These are phyloP conservation scores for Beauveria medogensis DNA, from an alignment of 2,329 filamentous ascomycete species.

Conservation along the genomic window DNA sequence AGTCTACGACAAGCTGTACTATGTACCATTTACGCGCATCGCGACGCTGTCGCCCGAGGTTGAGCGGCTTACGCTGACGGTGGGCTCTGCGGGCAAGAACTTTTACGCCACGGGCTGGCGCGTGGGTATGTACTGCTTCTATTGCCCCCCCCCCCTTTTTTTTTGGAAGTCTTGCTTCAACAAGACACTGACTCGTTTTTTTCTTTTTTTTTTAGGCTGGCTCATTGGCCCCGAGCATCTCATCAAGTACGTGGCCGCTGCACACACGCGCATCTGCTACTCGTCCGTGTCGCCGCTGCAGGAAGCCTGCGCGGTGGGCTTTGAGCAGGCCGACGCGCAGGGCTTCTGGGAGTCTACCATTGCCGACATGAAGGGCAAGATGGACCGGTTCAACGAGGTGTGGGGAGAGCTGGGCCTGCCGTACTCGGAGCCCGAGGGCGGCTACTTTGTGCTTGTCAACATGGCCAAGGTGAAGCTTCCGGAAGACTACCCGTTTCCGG, in stretches of 20 bases:
- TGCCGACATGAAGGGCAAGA: conserved; percentile 81
- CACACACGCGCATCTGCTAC: conserved; percentile 95
- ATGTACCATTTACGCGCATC: conserved; percentile 88
- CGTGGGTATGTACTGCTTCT: conserved; percentile 44
- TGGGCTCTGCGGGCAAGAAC: conserved; percentile 94
- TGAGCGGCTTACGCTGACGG: conserved; percentile 79
- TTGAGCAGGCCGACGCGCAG: conserved; percentile 77
- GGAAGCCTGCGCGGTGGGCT: conserved; percentile 87
- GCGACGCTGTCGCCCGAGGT: conserved; percentile 87
- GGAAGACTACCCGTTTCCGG: conserved; percentile 76
- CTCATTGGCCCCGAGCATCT: conserved; percentile 82
- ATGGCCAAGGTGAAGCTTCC: conserved; percentile 81
- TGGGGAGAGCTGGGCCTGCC: conserved; percentile 69
- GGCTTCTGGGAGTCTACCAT: conserved; percentile 85
- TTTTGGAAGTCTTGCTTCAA: no score
- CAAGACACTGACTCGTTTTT: no score
- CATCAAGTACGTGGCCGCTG: conserved; percentile 84
- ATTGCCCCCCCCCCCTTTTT: neutral
- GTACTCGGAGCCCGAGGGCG: conserved; percentile 89
- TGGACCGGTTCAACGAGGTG: conserved; percentile 76
- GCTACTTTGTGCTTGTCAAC: conserved; percentile 96
- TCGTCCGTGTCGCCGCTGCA: conserved; percentile 88
- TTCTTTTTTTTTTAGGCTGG: conserved; percentile 49
- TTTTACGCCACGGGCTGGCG: conserved; percentile 98
- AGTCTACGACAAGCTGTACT: conserved; percentile 92